These are phyloP conservation scores for Chytriomyces sp. DNA, from an alignment of 192 early-diverging fungal genomes.

Conservation along the genomic window DNA sequence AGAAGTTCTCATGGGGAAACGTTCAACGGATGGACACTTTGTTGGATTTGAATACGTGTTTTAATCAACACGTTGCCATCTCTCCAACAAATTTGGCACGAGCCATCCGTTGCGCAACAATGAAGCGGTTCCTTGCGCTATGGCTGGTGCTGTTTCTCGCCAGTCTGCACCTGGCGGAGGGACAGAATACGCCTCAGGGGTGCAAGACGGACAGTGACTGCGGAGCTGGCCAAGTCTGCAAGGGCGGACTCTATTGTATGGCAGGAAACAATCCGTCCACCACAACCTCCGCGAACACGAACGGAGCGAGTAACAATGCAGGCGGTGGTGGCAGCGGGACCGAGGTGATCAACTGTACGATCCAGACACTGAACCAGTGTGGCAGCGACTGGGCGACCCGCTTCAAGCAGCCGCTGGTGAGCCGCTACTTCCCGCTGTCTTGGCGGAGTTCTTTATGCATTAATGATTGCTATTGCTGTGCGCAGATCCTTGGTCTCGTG, in stretches of 20 bases:
- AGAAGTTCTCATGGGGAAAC: no score
- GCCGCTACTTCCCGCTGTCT: neutral
- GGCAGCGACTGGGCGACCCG: conserved; percentile 22
- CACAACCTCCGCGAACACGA: no score
- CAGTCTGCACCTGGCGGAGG: neutral
- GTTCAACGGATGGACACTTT: no score
- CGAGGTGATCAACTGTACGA: conserved; percentile 7
- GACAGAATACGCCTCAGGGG: neutral
- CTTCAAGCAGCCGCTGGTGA: conserved; percentile 25
- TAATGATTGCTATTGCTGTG: neutral
- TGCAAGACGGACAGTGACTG: conserved; percentile 1
- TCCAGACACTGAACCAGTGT: conserved; percentile 11
- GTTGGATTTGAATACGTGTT: no score
- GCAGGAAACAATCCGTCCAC: no score
- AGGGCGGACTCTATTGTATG: no score
- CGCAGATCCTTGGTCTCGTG: conserved; percentile 17
- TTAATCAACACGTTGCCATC: no score
- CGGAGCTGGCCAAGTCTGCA: neutral
- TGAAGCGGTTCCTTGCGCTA: no score
- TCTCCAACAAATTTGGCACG: no score
- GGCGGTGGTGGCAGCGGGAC: no score
- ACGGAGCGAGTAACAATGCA: neutral
- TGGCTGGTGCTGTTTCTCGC: no score
- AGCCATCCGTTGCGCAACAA: no score
- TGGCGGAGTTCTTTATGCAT: neutral